Evolutionary conservation across 2,329 filamentous ascomycete genomes (phyloP).

Genomic region (Clarireedia monteithiana): DNA sequence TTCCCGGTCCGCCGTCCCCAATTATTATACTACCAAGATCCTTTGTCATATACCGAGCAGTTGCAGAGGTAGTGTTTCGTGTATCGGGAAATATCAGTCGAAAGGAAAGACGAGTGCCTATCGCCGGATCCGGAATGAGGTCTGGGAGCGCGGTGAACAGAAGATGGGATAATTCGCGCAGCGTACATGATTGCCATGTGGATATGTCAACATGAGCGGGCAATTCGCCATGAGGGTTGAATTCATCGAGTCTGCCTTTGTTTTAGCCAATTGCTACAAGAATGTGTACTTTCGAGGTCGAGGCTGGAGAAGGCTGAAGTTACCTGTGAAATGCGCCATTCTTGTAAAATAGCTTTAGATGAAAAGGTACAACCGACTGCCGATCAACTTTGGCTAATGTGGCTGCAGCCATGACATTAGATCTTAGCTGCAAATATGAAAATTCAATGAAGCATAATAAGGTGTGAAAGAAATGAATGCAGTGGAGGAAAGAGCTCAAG

Average conservation of each 20-base stretch:
- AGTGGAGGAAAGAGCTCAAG: slow-evolving; percentile 7
- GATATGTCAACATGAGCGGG: slow-evolving; percentile 71
- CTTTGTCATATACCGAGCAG: slow-evolving; percentile 63
- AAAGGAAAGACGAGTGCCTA: slow-evolving; percentile 82
- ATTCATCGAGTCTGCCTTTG: slow-evolving; percentile 58
- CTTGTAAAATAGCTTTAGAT: slow-evolving; percentile 79
- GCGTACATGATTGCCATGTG: slow-evolving; percentile 75
- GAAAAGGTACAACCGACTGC: slow-evolving; percentile 68
- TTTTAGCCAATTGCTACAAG: background rate
- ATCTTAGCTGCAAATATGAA: background rate
- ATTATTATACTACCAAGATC: slow-evolving; percentile 80
- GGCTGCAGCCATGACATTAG: slow-evolving; percentile 26
- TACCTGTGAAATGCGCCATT: slow-evolving; percentile 65
- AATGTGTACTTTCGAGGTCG: background rate
- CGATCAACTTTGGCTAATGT: slow-evolving; percentile 47
- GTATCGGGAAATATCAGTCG: slow-evolving; percentile 75
- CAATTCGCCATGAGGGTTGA: slow-evolving; percentile 45
- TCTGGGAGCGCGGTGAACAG: slow-evolving; percentile 61
- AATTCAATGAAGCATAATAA: background rate
- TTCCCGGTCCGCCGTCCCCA: slow-evolving; percentile 46
- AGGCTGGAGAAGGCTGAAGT: slow-evolving; percentile 16
- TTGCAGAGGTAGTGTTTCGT: slow-evolving; percentile 24
- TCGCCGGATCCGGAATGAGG: slow-evolving; percentile 63
- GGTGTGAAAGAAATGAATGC: background rate
- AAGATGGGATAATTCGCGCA: slow-evolving; percentile 73